Evolutionary conservation across 805 yeast genomes (phyloP), one percentile per base, ranked within the genome.

Genomic region (Sungouiozyma ichnusensis): DNA sequence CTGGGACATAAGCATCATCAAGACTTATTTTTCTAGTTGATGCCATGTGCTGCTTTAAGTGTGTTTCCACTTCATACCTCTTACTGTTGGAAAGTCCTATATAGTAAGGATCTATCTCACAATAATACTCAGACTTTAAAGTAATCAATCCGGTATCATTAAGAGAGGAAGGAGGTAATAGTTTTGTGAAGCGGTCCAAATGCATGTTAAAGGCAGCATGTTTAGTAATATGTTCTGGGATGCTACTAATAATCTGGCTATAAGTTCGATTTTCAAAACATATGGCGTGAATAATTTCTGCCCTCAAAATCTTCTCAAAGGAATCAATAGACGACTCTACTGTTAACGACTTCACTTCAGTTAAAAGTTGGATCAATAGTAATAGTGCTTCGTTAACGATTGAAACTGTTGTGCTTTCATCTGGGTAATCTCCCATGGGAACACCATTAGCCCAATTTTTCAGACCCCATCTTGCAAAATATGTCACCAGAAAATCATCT

Each of bases 271-370:
- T 79, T 24, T 79, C 77, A 65, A 85, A 84, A 48, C 94, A 79
- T n/a, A 90, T 66, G 2, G 77, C 72, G 54, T 92, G 97, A 17
- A 86, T 68, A n/a, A 90, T 76, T 51, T 88, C 96, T 35, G 74
- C 70, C 44, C 66, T 68, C 20, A 86, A 71, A 40, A 78, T 68
- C 13, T 62, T 57, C 43, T 73, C 73, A 9, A 68, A 67, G 1
- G 76, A 67, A 9, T 70, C 75, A 4, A 69, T 69, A 1, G 73
- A 75, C 1, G 69, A 57, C 1, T 67, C 55, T 11, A 78, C 76
- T 20, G 64, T 66, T 29, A 85, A 63, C 45, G 76, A 76, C 7
- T 76, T 60, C 37, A 83, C 75, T 50, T 86, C 95, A 1, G 82
- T 74, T 3, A 87, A 57, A 9, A 85, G 48, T 40, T 76, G 78